Base-by-base conservation (phyloP, 495 filamentous ascomycete species). In the Trichoderma parareesei region DNA sequence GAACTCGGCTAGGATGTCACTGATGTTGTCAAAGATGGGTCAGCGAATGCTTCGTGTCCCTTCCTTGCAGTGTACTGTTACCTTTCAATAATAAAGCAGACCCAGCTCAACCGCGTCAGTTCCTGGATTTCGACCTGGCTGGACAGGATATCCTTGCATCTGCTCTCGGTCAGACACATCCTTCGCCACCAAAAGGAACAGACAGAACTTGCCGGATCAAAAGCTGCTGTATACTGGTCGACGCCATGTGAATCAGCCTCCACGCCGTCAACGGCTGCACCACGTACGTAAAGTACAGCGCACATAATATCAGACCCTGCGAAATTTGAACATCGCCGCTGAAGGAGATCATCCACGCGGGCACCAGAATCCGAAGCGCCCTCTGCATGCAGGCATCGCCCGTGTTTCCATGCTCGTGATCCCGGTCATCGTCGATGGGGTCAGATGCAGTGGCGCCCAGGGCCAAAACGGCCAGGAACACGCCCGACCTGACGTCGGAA, bases 221-320 rank as follows among this genome's bases (percentile, higher is more conserved):
- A 33, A 57, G 53, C 53, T 57, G 53, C 53, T 57, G 53, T 57
- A 57, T 57, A 9, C 53, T 57, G 8, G 53, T 57, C 53, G 53
- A 33, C 20, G 53, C 53, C 53, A 57, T 57, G 8, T 57, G 53
- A 35, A 57, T 57, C 53, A 57, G 33, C 27, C 53, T 57, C 53
- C 53, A 57, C 53, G 53, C 53, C 53, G 53, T 57, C 53, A 57
- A 37, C 53, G 53, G 53, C 53, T 57, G 53, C 27, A 57, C 53
- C 27, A 57, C 53, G 8, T 57, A 57, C 27, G 53, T 57, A n/a
- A 57, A 57, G 27, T 57, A 57, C 53, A 57, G 53, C 20, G 53
- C 53, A 14, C 53, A 57, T 6, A 57, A 16, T 1, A 57, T 57
- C 6, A 57, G 14, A 8, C 53, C 53, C 27, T 57, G 53, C 27